Evolutionary conservation across 2,329 filamentous ascomycete genomes (phyloP).

Genomic region (Fusarium haematococcum): DNA sequence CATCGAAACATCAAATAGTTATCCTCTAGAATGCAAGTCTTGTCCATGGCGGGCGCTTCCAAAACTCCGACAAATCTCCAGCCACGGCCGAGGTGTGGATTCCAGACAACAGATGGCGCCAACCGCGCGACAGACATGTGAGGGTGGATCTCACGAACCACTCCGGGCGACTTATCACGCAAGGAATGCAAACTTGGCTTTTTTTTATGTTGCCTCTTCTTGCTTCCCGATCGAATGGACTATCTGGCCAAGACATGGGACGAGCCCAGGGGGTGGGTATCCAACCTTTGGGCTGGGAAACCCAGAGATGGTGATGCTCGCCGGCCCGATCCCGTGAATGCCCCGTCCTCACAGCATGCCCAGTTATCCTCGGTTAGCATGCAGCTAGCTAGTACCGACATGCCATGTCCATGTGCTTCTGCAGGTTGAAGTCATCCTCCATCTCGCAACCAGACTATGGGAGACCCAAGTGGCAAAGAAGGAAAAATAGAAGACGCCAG

Average conservation of each 20-base stretch:
- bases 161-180: slow-evolving; percentile 26
- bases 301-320: slow-evolving; percentile 3
- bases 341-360: slow-evolving; percentile 21
- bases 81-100: slow-evolving; percentile 28
- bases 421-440: slow-evolving; percentile 12
- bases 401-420: slow-evolving; percentile 27
- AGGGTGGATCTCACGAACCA: slow-evolving; percentile 33
- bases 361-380: slow-evolving; percentile 39
- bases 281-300: slow-evolving; percentile 4
- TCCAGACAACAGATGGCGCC: neutral
- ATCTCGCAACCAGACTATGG: slow-evolving; percentile 4
- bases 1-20: neutral
- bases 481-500: slow-evolving; percentile 1
- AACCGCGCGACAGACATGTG: slow-evolving; percentile 20
- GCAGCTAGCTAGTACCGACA: slow-evolving; percentile 9
- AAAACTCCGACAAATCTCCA: slow-evolving; percentile 38
- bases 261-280: slow-evolving; percentile 15
- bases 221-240: slow-evolving; percentile 20
- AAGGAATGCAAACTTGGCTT: slow-evolving; percentile 10
- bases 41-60: slow-evolving; percentile 13
- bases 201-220: neutral
- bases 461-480: slow-evolving; percentile 9
- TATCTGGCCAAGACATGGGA: slow-evolving; percentile 25
- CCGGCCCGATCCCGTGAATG: slow-evolving; percentile 32
- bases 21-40: slow-evolving; percentile 3